These are phyloP conservation scores for Favolaschia claudopus DNA, from an alignment of 768 basidiomycete genomes.

Conservation along the genomic window DNA sequence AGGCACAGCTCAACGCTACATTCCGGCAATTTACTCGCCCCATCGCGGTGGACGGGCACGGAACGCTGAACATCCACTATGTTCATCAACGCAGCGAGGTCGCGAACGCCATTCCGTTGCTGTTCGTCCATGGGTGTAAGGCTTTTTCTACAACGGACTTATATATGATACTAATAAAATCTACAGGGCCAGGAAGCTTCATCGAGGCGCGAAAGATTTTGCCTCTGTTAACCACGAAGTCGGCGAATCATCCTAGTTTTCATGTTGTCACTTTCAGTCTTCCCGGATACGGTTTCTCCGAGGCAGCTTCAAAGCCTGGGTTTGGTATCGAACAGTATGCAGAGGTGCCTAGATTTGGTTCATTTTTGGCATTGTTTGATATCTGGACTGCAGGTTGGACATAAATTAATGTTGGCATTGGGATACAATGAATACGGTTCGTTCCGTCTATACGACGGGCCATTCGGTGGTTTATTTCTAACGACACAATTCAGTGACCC, in stretches of 20 bases:
- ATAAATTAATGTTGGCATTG: slow-evolving; percentile 57
- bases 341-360: slow-evolving; percentile 45
- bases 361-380: neutral
- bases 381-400: slow-evolving; percentile 42
- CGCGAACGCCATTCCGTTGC: slow-evolving; percentile 1
- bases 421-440: slow-evolving; percentile 59
- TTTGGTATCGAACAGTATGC: slow-evolving; percentile 58
- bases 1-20: slow-evolving; percentile 10
- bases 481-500: slow-evolving; percentile 41
- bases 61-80: slow-evolving; percentile 12
- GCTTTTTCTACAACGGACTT: neutral
- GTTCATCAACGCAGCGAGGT: slow-evolving; percentile 12
- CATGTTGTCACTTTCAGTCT: slow-evolving; percentile 69
- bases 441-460: neutral
- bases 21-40: slow-evolving; percentile 15
- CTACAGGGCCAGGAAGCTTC: slow-evolving; percentile 69
- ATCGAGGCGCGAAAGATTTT: slow-evolving; percentile 65
- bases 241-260: slow-evolving; percentile 57
- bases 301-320: slow-evolving; percentile 58
- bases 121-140: slow-evolving; percentile 1
- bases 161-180: neutral
- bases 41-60: slow-evolving; percentile 14
- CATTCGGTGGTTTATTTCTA: neutral
- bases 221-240: slow-evolving; percentile 53
- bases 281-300: slow-evolving; percentile 71